These are phyloP conservation scores for Parastagonospora nodorum DNA, from an alignment of 2,329 filamentous ascomycete genomes.

Conservation along the genomic window DNA sequence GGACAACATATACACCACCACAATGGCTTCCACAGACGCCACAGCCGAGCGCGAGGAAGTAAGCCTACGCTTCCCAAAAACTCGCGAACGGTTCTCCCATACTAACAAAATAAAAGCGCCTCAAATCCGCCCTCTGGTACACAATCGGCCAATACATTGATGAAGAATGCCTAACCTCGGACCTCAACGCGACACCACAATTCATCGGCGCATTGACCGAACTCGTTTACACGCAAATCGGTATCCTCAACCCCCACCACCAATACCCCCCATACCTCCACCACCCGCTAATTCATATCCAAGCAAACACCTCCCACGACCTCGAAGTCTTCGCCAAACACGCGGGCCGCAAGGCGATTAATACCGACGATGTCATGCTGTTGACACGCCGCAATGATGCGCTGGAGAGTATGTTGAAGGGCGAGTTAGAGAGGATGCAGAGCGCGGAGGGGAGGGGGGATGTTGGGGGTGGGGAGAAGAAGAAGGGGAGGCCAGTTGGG, in stretches of 20 bases:
- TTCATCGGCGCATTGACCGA: conserved; percentile 81
- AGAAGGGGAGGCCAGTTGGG: conserved; percentile 17
- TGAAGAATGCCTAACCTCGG: conserved; percentile 72
- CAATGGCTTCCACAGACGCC: conserved; percentile 33
- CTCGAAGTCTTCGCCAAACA: conserved; percentile 69
- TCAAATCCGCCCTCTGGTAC: conserved; percentile 51
- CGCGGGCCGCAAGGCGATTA: conserved; percentile 79
- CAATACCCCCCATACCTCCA: not conserved
- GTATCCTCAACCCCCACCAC: conserved; percentile 54
- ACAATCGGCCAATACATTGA: conserved; percentile 71
- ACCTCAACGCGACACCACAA: conserved; percentile 87
- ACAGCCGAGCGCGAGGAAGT: conserved; percentile 42
- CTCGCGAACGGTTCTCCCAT: too few species aligned
- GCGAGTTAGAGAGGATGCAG: conserved; percentile 63
- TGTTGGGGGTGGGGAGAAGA: conserved; percentile 12
- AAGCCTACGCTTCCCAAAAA: too few species aligned
- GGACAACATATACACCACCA: not conserved
- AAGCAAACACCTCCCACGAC: conserved; percentile 56
- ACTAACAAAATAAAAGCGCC: conserved; percentile 51
- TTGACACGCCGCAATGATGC: conserved; percentile 87
- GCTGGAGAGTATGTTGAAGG: conserved; percentile 74
- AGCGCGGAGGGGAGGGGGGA: conserved; percentile 35
- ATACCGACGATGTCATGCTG: conserved; percentile 84
- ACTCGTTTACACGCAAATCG: conserved; percentile 84
- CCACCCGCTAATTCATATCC: not conserved